Conservation (phyloP, 1,284 basidiomycete species). For the Microbotryomycetes sp. region DNA sequence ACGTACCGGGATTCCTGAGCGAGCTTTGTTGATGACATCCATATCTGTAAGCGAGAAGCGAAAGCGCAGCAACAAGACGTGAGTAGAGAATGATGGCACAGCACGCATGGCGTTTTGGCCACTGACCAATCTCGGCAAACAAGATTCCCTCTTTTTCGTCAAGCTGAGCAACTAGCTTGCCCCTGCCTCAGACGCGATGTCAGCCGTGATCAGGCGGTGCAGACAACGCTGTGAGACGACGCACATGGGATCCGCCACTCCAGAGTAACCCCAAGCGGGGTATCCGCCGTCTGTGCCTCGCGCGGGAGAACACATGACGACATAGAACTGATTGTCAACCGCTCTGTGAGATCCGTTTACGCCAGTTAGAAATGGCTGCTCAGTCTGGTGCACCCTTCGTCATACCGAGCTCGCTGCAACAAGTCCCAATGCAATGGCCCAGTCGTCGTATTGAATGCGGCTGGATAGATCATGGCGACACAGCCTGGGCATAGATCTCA, state of each 20-base stretch:
- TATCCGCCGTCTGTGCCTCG: constrained; percentile 60
- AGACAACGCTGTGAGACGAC: constrained; percentile 37
- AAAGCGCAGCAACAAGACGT: neutral
- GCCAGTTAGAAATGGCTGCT: neutral
- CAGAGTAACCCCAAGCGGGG: constrained; percentile 72
- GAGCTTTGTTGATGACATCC: constrained; percentile 57
- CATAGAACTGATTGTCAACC: constrained; percentile 91
- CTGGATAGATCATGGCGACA: constrained; percentile 82
- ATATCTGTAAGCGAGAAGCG: constrained; percentile 54
- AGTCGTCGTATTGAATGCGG: constrained; percentile 82
- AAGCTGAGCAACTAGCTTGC: constrained; percentile 68
- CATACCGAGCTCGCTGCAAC: constrained; percentile 72
- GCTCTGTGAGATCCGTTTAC: constrained; percentile 59
- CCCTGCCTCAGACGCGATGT: constrained; percentile 48
- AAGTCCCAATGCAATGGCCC: constrained; percentile 96
- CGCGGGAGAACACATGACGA: constrained; percentile 92
- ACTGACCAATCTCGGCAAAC: constrained; percentile 70
- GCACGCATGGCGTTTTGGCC: no score
- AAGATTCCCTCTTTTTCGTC: constrained; percentile 73
- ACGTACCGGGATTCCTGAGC: constrained; percentile 48
- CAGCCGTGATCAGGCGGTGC: neutral
- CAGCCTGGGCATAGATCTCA: constrained; percentile 53
- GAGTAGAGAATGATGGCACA: no score
- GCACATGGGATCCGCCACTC: constrained; percentile 81
- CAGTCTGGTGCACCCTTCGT: constrained; percentile 1